Conservation (phyloP, 2,329 filamentous ascomycete genomes). For the Penicillium italicum region DNA sequence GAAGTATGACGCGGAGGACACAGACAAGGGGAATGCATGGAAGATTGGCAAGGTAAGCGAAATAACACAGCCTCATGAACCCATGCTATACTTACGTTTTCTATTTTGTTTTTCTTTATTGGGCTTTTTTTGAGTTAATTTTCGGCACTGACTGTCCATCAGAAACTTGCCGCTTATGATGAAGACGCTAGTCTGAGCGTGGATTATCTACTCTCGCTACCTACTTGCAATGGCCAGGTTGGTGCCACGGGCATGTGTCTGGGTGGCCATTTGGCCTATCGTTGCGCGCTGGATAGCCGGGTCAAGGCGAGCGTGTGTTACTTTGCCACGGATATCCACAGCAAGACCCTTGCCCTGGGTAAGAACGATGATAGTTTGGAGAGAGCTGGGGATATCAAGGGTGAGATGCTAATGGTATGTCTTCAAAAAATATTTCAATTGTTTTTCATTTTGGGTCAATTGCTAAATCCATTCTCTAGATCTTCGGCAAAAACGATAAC, state of each 20-base stretch:
- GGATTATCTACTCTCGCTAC: constrained; percentile 65
- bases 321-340: constrained; percentile 91
- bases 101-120: background rate
- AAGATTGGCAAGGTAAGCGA: constrained; percentile 69
- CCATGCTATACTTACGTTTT: background rate
- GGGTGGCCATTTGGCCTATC: constrained; percentile 79
- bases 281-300: constrained; percentile 69
- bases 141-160: constrained; percentile 1
- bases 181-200: constrained; percentile 68
- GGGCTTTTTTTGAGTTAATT: background rate
- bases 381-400: constrained; percentile 64
- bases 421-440: background rate
- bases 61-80: background rate
- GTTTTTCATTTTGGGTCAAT: background rate
- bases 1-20: constrained; percentile 82
- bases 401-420: constrained; percentile 69
- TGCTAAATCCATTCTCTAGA: constrained; percentile 40
- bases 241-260: constrained; percentile 88
- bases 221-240: constrained; percentile 76
- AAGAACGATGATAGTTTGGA: constrained; percentile 61
- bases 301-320: constrained; percentile 77
- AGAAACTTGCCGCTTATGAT: constrained; percentile 83
- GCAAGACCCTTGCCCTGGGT: constrained; percentile 66
- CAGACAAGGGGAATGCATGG: constrained; percentile 80
- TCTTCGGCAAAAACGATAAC: constrained; percentile 87